Percentiles rank a stretch among this genome's conserved stretches.
Evolutionary conservation across 441 rosid species (phyloP).

Genomic region (Codiaeum variegatum): DNA sequence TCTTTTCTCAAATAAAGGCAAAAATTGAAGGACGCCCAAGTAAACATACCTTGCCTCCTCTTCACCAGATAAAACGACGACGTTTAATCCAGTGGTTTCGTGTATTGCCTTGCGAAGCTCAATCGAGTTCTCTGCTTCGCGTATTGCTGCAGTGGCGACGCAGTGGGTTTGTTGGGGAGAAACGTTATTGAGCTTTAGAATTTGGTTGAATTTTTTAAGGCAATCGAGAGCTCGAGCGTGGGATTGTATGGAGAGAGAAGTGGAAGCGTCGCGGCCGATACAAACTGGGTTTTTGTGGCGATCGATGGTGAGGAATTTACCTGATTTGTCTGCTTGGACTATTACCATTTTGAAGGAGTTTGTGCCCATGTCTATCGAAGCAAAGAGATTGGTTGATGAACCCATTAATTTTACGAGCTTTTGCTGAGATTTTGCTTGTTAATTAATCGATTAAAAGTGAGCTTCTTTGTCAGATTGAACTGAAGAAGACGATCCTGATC

Average conservation of each 20-base stretch:
- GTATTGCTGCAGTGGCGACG: constrained; percentile 61
- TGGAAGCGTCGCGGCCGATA: constrained; percentile 44
- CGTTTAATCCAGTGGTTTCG: constrained; percentile 35
- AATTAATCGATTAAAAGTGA: too few relatives aligned
- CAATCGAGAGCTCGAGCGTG: constrained; percentile 40
- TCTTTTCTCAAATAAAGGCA: constrained; percentile 46
- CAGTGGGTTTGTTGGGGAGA: constrained; percentile 32
- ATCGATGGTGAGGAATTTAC: constrained; percentile 48
- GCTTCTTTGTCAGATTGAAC: too few relatives aligned
- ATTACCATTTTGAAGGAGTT: constrained; percentile 66
- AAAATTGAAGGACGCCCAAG: constrained; percentile 58
- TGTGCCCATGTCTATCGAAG: constrained; percentile 69
- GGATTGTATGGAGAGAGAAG: constrained; percentile 44
- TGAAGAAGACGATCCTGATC: too few relatives aligned
- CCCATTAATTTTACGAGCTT: not conserved
- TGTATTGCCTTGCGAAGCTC: constrained; percentile 36
- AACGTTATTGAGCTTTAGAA: constrained; percentile 37
- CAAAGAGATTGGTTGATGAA: constrained; percentile 33
- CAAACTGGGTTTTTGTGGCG: constrained; percentile 42
- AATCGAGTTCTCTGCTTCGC: constrained; percentile 41
- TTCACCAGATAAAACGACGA: constrained; percentile 53
- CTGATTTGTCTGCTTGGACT: constrained; percentile 41
- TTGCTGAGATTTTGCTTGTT: constrained; percentile 17
- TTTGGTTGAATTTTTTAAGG: constrained; percentile 33
- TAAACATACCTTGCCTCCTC: constrained; percentile 58